Evolutionary conservation across 371 early-diverging fungal genomes (phyloP).

Genomic region (Thermomucor indicae-seudaticae): DNA sequence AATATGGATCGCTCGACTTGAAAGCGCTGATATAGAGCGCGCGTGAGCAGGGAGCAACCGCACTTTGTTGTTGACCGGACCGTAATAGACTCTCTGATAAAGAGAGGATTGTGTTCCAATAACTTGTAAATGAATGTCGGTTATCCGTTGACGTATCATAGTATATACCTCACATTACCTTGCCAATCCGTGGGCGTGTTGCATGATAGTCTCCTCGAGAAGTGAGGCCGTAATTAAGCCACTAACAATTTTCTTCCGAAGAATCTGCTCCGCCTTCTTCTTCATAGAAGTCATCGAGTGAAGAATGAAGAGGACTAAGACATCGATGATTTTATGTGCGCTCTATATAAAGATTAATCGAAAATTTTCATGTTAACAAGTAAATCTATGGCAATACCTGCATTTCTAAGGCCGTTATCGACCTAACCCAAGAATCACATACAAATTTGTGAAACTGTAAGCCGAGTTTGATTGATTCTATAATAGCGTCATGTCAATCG

Average conservation of each 20-base stretch:
- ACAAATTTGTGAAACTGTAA: slow-evolving; percentile 68
- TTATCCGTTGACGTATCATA: too few species aligned
- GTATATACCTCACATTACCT: too few species aligned
- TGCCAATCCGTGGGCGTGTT: slow-evolving; percentile 47
- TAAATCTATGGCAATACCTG: neutral
- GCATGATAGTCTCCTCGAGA: slow-evolving; percentile 48
- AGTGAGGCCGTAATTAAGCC: slow-evolving; percentile 46
- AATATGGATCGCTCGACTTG: slow-evolving; percentile 57
- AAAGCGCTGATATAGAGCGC: slow-evolving; percentile 50
- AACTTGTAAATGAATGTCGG: too few species aligned
- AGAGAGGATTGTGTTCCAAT: slow-evolving; percentile 57
- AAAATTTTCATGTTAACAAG: neutral
- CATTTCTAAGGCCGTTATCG: slow-evolving; percentile 42
- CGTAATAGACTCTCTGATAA: slow-evolving; percentile 62
- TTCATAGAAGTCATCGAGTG: slow-evolving; percentile 63
- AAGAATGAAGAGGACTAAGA: slow-evolving; percentile 63
- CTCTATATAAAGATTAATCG: slow-evolving; percentile 13
- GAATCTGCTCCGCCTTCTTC: slow-evolving; percentile 57
- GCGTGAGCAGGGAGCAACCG: slow-evolving; percentile 43
- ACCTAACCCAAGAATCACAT: slow-evolving; percentile 68
- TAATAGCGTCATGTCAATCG: neutral
- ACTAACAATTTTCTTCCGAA: slow-evolving; percentile 55
- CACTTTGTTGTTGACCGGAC: slow-evolving; percentile 43
- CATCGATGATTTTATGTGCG: slow-evolving; percentile 55
- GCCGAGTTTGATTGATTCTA: slow-evolving; percentile 65